Conservation (phyloP, 2,329 filamentous ascomycete genomes). For the Meredithiella fracta region DNA sequence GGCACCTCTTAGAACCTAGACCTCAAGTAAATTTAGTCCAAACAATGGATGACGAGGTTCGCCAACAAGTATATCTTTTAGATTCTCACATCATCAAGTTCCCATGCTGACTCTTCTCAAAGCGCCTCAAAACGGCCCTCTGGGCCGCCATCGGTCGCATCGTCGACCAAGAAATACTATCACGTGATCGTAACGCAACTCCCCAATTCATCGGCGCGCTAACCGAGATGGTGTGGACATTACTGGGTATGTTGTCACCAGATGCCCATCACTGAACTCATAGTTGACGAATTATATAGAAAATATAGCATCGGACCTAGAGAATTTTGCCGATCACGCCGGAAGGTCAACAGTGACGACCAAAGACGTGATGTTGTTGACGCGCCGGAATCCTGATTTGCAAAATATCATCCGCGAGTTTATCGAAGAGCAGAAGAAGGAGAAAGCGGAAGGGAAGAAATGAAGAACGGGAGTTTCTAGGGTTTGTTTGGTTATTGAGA, state of each 20-base stretch:
- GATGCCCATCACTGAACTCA: too few relatives aligned
- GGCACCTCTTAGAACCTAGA: too few relatives aligned
- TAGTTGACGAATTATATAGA: too few relatives aligned
- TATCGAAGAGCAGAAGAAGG: slow-evolving; percentile 42
- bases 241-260: slow-evolving; percentile 55
- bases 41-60: background rate
- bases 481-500: background rate
- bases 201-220: slow-evolving; percentile 78
- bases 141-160: slow-evolving; percentile 78
- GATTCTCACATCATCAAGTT: background rate
- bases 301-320: slow-evolving; percentile 39
- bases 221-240: slow-evolving; percentile 74
- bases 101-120: background rate
- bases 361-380: slow-evolving; percentile 75
- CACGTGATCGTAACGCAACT: slow-evolving; percentile 59
- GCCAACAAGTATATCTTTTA: background rate
- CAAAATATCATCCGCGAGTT: slow-evolving; percentile 56
- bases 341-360: slow-evolving; percentile 64
- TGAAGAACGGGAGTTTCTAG: background rate
- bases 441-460: slow-evolving; percentile 18
- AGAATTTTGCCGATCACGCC: slow-evolving; percentile 53
- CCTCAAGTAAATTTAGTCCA: background rate
- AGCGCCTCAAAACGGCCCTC: slow-evolving; percentile 71
- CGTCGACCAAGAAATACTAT: slow-evolving; percentile 61
- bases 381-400: slow-evolving; percentile 72